Base-by-base conservation (phyloP, 2,329 filamentous ascomycete species). In the Fusarium fracticaudum region DNA sequence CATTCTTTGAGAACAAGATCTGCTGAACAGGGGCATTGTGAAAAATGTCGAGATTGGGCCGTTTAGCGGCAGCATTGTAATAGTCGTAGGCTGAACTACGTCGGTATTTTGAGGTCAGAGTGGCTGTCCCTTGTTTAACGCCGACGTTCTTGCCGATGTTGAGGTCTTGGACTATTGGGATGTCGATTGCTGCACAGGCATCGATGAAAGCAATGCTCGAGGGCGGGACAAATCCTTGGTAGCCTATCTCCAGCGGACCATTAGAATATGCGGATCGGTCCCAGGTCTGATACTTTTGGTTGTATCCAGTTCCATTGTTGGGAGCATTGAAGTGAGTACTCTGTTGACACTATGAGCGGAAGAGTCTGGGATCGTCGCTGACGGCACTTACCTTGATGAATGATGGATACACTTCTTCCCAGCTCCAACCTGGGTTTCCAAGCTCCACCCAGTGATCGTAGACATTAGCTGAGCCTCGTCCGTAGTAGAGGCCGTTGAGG, bases 401-500 rank as follows among this genome's bases (percentile, higher is more conserved):
- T 0, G 61, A 35, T 9, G 64, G 67, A 14, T 69, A 69, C 1
- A 69, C 43, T 3, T 69, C 48, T 4, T 68, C 33, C 64, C 66
- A 69, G 6, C 64, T 57, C 64, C 66, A 69, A 4, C 66, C 66
- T 4, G 64, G 64, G 2, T 69, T 69, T 5, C 67, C 64, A 26
- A 51, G 54, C 17, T 33, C 54, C 1, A 69, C 64, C 67, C 67
- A 69, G 7, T 69, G 50, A 20, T 69, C 57, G 13, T 69, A 69
- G 11, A 69, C 57, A 6, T 66, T 63, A 8, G 67, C 67, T 10
- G 57, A 69, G 8, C 67, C 67, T 5, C 67, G 50, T 0, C 67
- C 67, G 31, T 69, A 69, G 12, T 69, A 69, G n/a, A 69, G 67
- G 1, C 67, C 64, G 10, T 69, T 69, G 0, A 69, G 67, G 40